Evolutionary conservation across 352 stramenopile species (phyloP).

Genomic region (Blastocystis sp.): DNA sequence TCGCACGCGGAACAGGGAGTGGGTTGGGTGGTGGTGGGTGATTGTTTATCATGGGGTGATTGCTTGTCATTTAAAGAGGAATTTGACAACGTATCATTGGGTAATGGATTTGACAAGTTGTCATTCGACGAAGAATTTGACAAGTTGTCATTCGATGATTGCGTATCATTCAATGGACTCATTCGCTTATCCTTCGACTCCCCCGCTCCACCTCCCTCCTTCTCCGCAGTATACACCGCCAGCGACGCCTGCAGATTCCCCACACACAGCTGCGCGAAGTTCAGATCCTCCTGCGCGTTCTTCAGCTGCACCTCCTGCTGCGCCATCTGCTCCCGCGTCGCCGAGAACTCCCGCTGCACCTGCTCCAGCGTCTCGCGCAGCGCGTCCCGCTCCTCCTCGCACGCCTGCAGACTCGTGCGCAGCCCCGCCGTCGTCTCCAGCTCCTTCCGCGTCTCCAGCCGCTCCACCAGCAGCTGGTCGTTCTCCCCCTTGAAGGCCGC

Average conservation of each 20-base stretch:
- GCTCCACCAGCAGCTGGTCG: constrained; percentile 65
- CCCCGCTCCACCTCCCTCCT: neutral
- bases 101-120: too few relatives aligned
- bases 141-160: neutral
- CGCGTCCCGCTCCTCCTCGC: constrained; percentile 56
- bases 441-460: constrained; percentile 64
- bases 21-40: neutral
- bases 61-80: too few relatives aligned
- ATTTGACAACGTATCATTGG: too few relatives aligned
- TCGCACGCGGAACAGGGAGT: neutral
- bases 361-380: constrained; percentile 60
- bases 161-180: neutral
- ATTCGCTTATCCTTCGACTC: neutral
- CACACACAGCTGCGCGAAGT: constrained; percentile 64
- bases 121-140: neutral
- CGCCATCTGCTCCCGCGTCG: constrained; percentile 61
- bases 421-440: constrained; percentile 63
- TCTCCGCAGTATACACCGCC: neutral
- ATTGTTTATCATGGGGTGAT: neutral
- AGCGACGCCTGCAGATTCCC: constrained; percentile 66
- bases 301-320: constrained; percentile 62
- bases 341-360: constrained; percentile 62
- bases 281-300: constrained; percentile 64
- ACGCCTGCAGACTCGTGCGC: constrained; percentile 60
- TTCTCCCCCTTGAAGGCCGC: constrained; percentile 66